Conservation (phyloP, 257 asterid genomes). For the Nicotiana benthamiana region DNA sequence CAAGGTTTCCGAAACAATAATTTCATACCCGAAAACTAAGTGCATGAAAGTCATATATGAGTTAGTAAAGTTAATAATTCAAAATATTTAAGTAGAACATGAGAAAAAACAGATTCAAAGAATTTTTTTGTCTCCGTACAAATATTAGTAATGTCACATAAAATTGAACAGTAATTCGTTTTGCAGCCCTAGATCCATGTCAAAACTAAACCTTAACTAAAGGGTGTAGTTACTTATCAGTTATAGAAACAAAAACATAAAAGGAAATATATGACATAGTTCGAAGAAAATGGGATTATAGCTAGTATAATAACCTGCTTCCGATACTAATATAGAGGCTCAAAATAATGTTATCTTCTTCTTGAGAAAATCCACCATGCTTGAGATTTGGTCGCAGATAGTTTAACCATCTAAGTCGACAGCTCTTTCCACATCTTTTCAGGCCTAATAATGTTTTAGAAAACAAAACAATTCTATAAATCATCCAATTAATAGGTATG, state of each 20-base stretch:
- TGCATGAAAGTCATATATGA: too few relatives aligned
- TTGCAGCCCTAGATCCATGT: background rate
- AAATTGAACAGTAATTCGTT: too few relatives aligned
- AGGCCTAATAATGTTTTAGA: conserved; percentile 28
- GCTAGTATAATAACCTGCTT: conserved; percentile 43
- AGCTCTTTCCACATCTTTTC: conserved; percentile 72
- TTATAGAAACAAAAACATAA: background rate
- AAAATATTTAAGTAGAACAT: too few relatives aligned
- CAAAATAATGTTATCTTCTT: conserved; percentile 71
- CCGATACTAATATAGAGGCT: conserved; percentile 70
- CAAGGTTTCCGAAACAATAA: too few relatives aligned
- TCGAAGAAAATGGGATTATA: background rate
- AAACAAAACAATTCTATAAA: background rate
- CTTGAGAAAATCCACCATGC: conserved; percentile 69
- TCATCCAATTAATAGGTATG: background rate
- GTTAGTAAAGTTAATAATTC: too few relatives aligned
- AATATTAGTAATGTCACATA: too few relatives aligned
- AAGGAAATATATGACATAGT: background rate
- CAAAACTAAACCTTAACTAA: background rate
- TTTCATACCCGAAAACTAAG: too few relatives aligned
- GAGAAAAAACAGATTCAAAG: too few relatives aligned
- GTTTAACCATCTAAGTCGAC: conserved; percentile 64
- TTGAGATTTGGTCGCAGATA: conserved; percentile 68
- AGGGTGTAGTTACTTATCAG: background rate
- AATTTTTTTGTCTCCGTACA: too few relatives aligned